Percentiles rank a stretch among this genome's conserved stretches.
These are phyloP conservation scores for Circinella umbellata DNA, from an alignment of 371 early-diverging fungal genomes.

Conservation along the genomic window DNA sequence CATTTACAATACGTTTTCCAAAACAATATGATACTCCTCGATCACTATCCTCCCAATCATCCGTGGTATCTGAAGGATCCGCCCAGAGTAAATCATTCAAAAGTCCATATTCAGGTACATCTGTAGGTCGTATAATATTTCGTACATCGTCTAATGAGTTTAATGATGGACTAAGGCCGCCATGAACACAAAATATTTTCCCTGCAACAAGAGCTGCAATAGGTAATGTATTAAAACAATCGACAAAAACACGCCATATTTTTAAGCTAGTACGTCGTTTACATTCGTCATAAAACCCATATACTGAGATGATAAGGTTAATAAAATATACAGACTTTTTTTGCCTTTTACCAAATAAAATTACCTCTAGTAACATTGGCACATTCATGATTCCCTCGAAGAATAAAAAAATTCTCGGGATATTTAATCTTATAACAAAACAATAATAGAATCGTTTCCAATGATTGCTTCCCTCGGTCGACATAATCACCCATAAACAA, in stretches of 20 bases:
- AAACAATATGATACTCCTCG: slow-evolving; percentile 93
- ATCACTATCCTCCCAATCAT: slow-evolving; percentile 90
- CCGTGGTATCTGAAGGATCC: slow-evolving; percentile 89
- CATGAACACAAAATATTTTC: slow-evolving; percentile 97
- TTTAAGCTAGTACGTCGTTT: slow-evolving; percentile 92
- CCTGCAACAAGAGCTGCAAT: slow-evolving; percentile 93
- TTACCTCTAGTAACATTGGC: slow-evolving; percentile 89
- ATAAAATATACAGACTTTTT: not conserved
- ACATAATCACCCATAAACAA: slow-evolving; percentile 98
- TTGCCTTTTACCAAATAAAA: not conserved
- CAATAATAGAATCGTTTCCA: slow-evolving; percentile 94
- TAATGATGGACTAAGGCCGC: slow-evolving; percentile 93
- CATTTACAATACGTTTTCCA: slow-evolving; percentile 83
- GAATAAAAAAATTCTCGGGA: slow-evolving; percentile 92
- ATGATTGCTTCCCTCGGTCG: slow-evolving; percentile 94
- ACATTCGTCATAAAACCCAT: slow-evolving; percentile 99
- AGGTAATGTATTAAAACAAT: slow-evolving; percentile 93
- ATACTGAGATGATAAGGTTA: slow-evolving; percentile 55
- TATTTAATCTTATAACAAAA: slow-evolving; percentile 96
- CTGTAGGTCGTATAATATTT: slow-evolving; percentile 91
- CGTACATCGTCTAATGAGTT: slow-evolving; percentile 89
- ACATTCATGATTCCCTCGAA: slow-evolving; percentile 98
- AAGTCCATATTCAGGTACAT: slow-evolving; percentile 92
- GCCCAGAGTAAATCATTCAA: slow-evolving; percentile 97
- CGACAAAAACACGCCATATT: slow-evolving; percentile 93